Evolutionary conservation across 1,139 yeast species (phyloP), one percentile per base, ranked within the genome.

Genomic region (Spathaspora sp.): DNA sequence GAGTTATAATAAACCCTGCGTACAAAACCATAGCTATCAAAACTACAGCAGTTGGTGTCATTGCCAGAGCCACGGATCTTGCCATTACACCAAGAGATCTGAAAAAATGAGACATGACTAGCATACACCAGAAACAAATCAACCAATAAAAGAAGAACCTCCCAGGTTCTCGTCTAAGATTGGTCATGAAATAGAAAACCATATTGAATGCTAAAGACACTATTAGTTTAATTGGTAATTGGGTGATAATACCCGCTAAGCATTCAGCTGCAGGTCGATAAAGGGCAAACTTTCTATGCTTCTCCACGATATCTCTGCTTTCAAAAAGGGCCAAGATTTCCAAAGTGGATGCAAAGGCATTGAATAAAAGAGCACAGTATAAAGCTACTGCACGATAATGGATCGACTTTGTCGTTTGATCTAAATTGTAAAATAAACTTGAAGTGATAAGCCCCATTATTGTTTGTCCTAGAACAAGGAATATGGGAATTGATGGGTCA

Each of bases 361-460:
- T 80, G 59, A 75, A 81, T 55, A 82, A 66, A 42, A 80, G 67
- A 40, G 81, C 80, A 61, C 78, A 81, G 64, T 81, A 82, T 56
- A 82, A 57, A 38, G 78, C 69, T 53, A 84, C 82, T 55, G 81
- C 78, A 58, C 86, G 71, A 43, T 78, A 77, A 56, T 75, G 81
- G 43, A 82, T 79, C 45, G 84, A 82, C 18, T 60, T 57, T 4
- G 86, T 78, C 26, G 70, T 65, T 2, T 63, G 60, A 38, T 72
- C 68, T 50, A 80, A 67, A 53, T 76, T 75, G 60, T 77, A 81
- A 58, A 76, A 82, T 59, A 89, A 81, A 1, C 96, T 87, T 2
- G 91, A 79, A 47, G 87, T 67, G 51, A 89, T 69, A 50, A 89
- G 73, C 25, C 88, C 87, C 86, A 87, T 84, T n/a, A 79, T 65